Evolutionary conservation across 805 yeast genomes (phyloP).

Genomic region (Vanderwaltozyma polyspora): DNA sequence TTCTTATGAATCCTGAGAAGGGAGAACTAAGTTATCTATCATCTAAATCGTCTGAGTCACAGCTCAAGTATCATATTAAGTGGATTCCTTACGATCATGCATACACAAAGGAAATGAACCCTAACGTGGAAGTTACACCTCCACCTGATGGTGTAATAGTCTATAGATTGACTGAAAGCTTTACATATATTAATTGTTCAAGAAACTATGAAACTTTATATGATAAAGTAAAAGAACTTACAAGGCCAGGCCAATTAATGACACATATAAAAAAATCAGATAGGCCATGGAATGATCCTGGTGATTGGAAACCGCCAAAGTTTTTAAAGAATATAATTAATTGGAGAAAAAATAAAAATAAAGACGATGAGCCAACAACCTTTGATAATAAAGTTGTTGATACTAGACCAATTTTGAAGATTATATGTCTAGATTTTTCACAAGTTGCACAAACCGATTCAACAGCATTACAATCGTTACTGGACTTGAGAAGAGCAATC

Average conservation of each 20-base stretch:
- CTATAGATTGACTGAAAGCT: conserved; percentile 70
- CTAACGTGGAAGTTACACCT: conserved; percentile 45
- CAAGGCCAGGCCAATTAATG: conserved; percentile 48
- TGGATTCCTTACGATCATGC: conserved; percentile 53
- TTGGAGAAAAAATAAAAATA: conserved; percentile 13
- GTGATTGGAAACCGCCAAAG: conserved; percentile 35
- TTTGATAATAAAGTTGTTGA: conserved; percentile 21
- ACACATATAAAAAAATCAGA: conserved; percentile 31
- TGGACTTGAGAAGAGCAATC: conserved; percentile 63
- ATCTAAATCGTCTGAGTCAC: neutral
- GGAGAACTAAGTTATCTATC: too few species aligned
- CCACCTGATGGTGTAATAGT: conserved; percentile 91
- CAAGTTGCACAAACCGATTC: conserved; percentile 67
- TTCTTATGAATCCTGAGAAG: neutral
- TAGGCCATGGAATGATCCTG: conserved; percentile 88
- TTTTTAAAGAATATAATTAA: conserved; percentile 10
- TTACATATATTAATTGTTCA: conserved; percentile 73
- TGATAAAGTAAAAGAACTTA: conserved; percentile 50
- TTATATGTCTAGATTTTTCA: conserved; percentile 73
- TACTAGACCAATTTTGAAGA: conserved; percentile 53
- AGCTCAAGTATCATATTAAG: conserved; percentile 35
- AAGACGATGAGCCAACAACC: conserved; percentile 8
- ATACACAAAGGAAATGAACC: conserved; percentile 38
- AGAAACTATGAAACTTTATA: conserved; percentile 57
- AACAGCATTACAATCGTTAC: conserved; percentile 67